Evolutionary conservation across 2,329 filamentous ascomycete species (phyloP), one percentile per base, ranked within the genome.

Genomic region (Cordyceps cateniannulata): DNA sequence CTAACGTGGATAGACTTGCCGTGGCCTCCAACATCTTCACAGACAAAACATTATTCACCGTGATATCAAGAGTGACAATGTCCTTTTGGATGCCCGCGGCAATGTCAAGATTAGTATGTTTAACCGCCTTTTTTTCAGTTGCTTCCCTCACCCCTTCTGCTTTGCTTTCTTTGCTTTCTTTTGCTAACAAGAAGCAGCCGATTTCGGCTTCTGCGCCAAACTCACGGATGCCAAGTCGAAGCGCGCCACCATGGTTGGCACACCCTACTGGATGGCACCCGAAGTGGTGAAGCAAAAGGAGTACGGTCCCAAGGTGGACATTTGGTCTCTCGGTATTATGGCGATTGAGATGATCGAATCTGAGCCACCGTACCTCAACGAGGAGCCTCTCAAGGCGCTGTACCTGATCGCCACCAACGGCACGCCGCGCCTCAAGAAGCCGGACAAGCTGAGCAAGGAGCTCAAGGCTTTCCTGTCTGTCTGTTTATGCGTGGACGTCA

Each of bases 271-370:
- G 95, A 99, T 99, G 95, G 95, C 95, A 9, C 95, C 95, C 42
- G 95, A 99, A 76, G 95, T 99, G 49, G 95, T 99, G 72, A 98
- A 98, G 79, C 95, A 98, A 75, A 98, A 98, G 79, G 93, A 97
- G 75, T 99, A 99, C 70, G 95, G 93, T 44, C 90, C 90, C 71
- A 98, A 98, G 81, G 95, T 98, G 64, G 95, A 99, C 72, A 96
- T 98, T 71, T 99, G 95, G 95, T 97, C 93, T 32, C 80, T 99
- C 64, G 95, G 95, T 70, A 99, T 99, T 77, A 99, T 98, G 95
- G 93, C 95, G 25, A 98, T 99, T 70, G 95, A 99, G 77, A 97
- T 99, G 95, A 98, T 98, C 70, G 95, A 99, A 74, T 96, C 91
- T 20, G 95, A 99, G 75, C 95, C 95, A 6, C 95, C 95, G 0